These are phyloP conservation scores for Galerina marginata DNA, from an alignment of 768 basidiomycete genomes.

Conservation along the genomic window DNA sequence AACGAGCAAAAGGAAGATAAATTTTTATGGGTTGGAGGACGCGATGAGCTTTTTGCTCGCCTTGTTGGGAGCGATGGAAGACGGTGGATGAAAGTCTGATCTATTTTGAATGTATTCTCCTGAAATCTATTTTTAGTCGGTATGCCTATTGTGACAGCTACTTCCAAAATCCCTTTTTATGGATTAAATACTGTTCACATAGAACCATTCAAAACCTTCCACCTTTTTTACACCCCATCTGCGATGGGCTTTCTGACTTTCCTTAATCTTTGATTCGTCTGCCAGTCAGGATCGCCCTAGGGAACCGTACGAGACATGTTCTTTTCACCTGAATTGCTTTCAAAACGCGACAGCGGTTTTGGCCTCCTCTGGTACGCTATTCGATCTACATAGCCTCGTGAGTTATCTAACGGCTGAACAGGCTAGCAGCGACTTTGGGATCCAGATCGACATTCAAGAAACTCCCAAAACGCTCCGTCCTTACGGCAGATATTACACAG, in stretches of 20 bases:
- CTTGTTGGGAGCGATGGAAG: conserved; percentile 57
- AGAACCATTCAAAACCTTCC: not conserved
- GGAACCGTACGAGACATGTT: conserved; percentile 60
- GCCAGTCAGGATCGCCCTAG: not conserved
- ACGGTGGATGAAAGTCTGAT: conserved; percentile 55
- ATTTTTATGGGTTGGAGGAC: conserved; percentile 63
- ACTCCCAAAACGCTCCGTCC: conserved; percentile 81
- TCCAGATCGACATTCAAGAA: conserved; percentile 87
- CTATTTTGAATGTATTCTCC: not conserved
- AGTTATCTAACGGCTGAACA: conserved; percentile 34
- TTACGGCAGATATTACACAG: conserved; percentile 82
- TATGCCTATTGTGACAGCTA: conserved; percentile 9
- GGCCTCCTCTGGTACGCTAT: conserved; percentile 77
- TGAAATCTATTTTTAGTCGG: conserved; percentile 10
- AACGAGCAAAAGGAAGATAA: conserved; percentile 51
- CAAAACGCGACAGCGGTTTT: conserved; percentile 84
- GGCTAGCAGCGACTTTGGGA: conserved; percentile 92
- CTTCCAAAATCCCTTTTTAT: conserved; percentile 3
- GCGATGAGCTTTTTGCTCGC: conserved; percentile 72
- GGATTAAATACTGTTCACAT: conserved; percentile 2
- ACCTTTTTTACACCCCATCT: not conserved
- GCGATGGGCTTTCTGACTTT: not conserved
- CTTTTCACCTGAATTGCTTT: conserved; percentile 82
- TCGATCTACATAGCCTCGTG: not conserved
- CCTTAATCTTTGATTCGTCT: not conserved